These are phyloP conservation scores for Triticum dicoccoides DNA, from an alignment of 176 grass and related monocot species.

Conservation along the genomic window DNA sequence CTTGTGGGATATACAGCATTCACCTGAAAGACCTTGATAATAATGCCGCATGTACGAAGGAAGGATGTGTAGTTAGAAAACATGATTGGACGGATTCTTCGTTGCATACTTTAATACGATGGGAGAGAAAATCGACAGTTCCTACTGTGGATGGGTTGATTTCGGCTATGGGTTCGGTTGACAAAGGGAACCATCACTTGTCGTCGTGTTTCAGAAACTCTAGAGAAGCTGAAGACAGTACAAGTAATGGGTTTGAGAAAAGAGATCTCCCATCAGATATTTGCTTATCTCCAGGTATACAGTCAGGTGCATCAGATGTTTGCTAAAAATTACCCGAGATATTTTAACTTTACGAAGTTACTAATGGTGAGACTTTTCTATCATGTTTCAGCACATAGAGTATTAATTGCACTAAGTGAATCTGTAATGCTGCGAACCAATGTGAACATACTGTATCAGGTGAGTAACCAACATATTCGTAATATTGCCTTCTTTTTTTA, in stretches of 20 bases:
- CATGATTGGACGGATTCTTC: constrained; percentile 57
- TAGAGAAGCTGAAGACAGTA: constrained; percentile 19
- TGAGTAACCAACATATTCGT: constrained; percentile 6
- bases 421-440: constrained; percentile 78
- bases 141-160: constrained; percentile 31
- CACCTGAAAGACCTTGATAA: constrained; percentile 33
- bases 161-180: neutral
- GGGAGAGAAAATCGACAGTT: constrained; percentile 60
- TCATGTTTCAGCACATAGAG: constrained; percentile 40
- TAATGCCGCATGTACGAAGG: constrained; percentile 18
- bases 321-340: constrained; percentile 14
- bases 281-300: constrained; percentile 14
- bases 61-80: constrained; percentile 43
- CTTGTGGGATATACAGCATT: constrained; percentile 79
- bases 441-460: constrained; percentile 53
- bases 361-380: constrained; percentile 30
- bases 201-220: constrained; percentile 1
- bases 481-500: neutral
- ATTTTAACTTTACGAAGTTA: neutral
- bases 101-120: constrained; percentile 61
- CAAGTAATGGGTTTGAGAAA: neutral
- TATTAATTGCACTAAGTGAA: constrained; percentile 66
- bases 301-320: constrained; percentile 12
- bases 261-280: constrained; percentile 19
- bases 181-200: constrained; percentile 6